These are phyloP conservation scores for Passiflora organensis DNA, from an alignment of 345 rosid genomes.

Conservation along the genomic window DNA sequence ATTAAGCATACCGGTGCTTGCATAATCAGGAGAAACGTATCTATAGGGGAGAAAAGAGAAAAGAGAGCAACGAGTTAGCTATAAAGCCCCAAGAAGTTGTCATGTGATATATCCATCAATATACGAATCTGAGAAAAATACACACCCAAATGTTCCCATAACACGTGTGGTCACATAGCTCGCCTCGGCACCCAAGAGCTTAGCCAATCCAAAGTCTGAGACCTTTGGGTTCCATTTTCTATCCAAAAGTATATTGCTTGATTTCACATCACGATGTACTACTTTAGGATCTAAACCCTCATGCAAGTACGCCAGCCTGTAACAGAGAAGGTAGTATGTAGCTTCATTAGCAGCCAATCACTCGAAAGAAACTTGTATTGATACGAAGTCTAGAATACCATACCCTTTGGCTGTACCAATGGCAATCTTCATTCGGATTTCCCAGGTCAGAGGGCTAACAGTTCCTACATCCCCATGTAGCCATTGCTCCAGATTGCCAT, in stretches of 20 bases:
- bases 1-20: slow-evolving; percentile 92
- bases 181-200: slow-evolving; percentile 76
- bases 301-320: slow-evolving; percentile 86
- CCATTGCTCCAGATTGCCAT: slow-evolving; percentile 98
- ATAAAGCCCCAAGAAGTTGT: no score
- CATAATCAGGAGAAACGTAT: slow-evolving; percentile 93
- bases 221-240: slow-evolving; percentile 79
- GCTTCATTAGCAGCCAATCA: not conserved
- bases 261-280: slow-evolving; percentile 91
- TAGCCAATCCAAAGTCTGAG: slow-evolving; percentile 92
- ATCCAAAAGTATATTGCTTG: slow-evolving; percentile 84
- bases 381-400: not conserved
- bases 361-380: not conserved
- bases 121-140: slow-evolving; percentile 10
- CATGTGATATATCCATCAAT: not conserved
- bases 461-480: slow-evolving; percentile 90
- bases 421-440: slow-evolving; percentile 84
- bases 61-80: not conserved
- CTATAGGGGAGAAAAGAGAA: slow-evolving; percentile 29
- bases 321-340: not conserved
- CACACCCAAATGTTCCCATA: slow-evolving; percentile 94
- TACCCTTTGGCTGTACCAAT: slow-evolving; percentile 94
- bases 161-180: slow-evolving; percentile 93
- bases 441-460: slow-evolving; percentile 85
- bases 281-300: slow-evolving; percentile 97